These are phyloP conservation scores for Trichoderma guizhouense DNA, from an alignment of 2,329 filamentous ascomycete genomes.

Conservation along the genomic window DNA sequence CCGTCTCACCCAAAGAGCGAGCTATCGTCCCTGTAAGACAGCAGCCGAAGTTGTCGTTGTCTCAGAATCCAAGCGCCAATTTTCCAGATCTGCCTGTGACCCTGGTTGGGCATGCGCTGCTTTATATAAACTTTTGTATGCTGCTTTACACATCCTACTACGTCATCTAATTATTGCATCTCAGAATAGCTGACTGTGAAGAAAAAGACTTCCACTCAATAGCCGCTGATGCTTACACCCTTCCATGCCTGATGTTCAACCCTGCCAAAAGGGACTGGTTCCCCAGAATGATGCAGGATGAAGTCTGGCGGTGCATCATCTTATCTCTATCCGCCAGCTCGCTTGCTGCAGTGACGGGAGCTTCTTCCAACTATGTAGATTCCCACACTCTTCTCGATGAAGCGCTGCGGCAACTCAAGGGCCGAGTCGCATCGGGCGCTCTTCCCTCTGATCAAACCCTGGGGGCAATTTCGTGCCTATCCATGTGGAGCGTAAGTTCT, in stretches of 20 bases:
- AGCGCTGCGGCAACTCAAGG: conserved; percentile 3
- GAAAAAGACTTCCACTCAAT: conserved; percentile 6
- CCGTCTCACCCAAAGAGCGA: background rate
- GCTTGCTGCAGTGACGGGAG: background rate
- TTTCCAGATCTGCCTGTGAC: background rate
- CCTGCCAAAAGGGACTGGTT: conserved; percentile 15
- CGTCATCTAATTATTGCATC: background rate
- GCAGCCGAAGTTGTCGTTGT: background rate
- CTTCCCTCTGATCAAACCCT: conserved; percentile 8
- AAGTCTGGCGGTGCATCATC: conserved; percentile 10
- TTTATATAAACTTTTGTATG: conserved; percentile 13
- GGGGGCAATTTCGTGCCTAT: background rate
- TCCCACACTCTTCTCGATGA: conserved; percentile 1
- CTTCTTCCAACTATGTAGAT: background rate
- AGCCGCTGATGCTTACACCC: background rate
- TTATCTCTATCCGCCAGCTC: conserved; percentile 4
- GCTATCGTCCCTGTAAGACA: background rate
- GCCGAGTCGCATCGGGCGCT: background rate
- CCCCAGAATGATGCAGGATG: conserved; percentile 5
- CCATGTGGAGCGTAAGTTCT: conserved; percentile 9
- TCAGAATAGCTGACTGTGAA: background rate
- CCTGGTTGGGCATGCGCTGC: background rate
- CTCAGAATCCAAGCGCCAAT: background rate
- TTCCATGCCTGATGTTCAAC: conserved; percentile 6
- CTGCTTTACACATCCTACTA: background rate